Conservation (phyloP, 2,329 filamentous ascomycete species). For the Chaetomium globosum region DNA sequence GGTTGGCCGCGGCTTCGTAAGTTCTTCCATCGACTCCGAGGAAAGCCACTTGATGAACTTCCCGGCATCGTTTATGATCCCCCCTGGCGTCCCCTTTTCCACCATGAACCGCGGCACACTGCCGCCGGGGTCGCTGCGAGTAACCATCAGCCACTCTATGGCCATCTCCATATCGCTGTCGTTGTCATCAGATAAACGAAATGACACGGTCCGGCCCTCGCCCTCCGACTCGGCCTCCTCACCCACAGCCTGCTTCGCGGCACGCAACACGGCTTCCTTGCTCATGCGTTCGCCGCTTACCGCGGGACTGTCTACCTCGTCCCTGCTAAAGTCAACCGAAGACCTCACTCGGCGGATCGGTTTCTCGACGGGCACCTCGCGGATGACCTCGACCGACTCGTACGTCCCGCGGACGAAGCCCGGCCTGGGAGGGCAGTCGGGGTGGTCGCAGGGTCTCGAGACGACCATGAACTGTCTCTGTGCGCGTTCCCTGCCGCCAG, state of each 20-base stretch:
- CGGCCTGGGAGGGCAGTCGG: conserved; percentile 67
- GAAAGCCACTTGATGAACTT: conserved; percentile 79
- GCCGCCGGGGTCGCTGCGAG: conserved; percentile 83
- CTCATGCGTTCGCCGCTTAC: conserved; percentile 37
- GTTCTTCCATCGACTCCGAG: conserved; percentile 45
- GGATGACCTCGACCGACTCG: conserved; percentile 87
- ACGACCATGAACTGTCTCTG: conserved; percentile 81
- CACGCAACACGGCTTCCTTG: conserved; percentile 50
- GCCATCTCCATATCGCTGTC: conserved; percentile 46
- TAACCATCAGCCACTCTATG: conserved; percentile 92
- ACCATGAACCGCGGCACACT: conserved; percentile 88
- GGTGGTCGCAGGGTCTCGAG: conserved; percentile 80
- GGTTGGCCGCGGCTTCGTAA: conserved; percentile 25
- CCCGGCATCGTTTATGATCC: conserved; percentile 75
- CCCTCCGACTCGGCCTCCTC: conserved; percentile 32
- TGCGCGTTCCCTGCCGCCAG: conserved; percentile 45
- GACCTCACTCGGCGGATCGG: conserved; percentile 49
- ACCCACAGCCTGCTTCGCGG: conserved; percentile 40
- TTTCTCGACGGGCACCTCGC: conserved; percentile 69
- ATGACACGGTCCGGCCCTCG: conserved; percentile 12
- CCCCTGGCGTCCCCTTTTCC: conserved; percentile 81
- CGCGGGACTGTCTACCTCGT: conserved; percentile 36
- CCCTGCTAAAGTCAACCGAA: conserved; percentile 47
- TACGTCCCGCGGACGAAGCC: conserved; percentile 84
- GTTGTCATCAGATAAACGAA: conserved; percentile 17